A percentile compares a stretch with the other conserved stretches of the same genome.
phyloP scores from a whole-genome alignment of 2,329 filamentous ascomycete genomes.

The Monosporascus ibericus region DNA sequence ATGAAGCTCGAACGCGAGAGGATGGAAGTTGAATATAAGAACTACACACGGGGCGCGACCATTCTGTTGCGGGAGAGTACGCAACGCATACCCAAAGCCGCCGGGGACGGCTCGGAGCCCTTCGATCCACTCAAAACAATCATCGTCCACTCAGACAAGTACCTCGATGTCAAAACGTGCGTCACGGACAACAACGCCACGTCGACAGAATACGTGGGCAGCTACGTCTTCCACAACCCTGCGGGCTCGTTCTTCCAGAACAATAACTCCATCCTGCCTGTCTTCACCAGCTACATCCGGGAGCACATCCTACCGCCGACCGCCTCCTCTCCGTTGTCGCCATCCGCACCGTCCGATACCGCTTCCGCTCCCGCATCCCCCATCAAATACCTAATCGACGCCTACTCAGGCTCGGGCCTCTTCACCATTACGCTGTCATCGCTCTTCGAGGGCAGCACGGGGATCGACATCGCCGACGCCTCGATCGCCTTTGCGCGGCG shows the following conservation, averaged over 20 bases:
- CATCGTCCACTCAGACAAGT: conserved; percentile 48
- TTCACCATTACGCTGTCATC: conserved; percentile 91
- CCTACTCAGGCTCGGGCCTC: conserved; percentile 93
- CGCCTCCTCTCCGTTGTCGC: conserved; percentile 1
- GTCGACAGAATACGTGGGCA: conserved; percentile 81
- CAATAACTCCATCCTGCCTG: conserved; percentile 93
- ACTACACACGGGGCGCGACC: conserved; percentile 78
- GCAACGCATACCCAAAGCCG: conserved; percentile 52
- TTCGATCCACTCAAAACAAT: conserved; percentile 35
- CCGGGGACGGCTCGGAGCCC: conserved; percentile 13
- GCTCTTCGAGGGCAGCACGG: conserved; percentile 76
- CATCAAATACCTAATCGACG: conserved; percentile 89
- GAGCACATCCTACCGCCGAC: conserved; percentile 61
- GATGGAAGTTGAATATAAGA: conserved; percentile 62
- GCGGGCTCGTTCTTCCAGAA: conserved; percentile 98
- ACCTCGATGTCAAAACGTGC: conserved; percentile 78
- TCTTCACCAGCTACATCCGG: conserved; percentile 83
- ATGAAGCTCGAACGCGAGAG: conserved; percentile 73
- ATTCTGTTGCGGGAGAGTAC: conserved; percentile 86
- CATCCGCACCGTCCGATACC: conserved; percentile 31
- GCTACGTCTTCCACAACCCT: conserved; percentile 81
- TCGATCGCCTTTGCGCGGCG: conserved; percentile 72
- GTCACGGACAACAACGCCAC: conserved; percentile 79
- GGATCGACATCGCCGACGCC: conserved; percentile 80
- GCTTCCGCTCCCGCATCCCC: conserved; percentile 24